A percentile compares a stretch with the other conserved stretches of the same genome.
Evolutionary conservation across 805 yeast species (phyloP).

Genomic region (Lipomyces sp.): DNA sequence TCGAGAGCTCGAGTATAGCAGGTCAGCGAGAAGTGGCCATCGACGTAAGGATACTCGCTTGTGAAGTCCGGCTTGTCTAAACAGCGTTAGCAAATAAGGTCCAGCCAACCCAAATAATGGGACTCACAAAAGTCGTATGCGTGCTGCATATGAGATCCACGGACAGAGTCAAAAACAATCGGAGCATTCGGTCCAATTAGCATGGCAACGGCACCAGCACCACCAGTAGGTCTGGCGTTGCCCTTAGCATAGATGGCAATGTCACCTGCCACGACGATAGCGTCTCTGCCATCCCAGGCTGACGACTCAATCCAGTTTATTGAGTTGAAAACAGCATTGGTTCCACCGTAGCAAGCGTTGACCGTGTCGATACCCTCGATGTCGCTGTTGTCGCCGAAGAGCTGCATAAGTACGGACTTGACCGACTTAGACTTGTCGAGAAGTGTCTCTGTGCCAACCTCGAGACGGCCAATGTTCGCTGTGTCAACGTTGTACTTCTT

Average conservation of each 20-base stretch:
- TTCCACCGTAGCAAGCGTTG: conserved; percentile 99
- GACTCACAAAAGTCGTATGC: conserved; percentile 90
- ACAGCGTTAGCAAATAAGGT: background rate
- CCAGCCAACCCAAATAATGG: background rate
- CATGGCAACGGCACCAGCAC: conserved; percentile 95
- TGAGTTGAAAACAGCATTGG: conserved; percentile 90
- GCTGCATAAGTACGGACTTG: conserved; percentile 93
- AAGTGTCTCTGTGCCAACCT: conserved; percentile 97
- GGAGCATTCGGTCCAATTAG: conserved; percentile 98
- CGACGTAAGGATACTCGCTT: conserved; percentile 94
- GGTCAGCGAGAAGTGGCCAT: conserved; percentile 91
- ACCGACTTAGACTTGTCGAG: conserved; percentile 96
- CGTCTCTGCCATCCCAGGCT: conserved; percentile 98
- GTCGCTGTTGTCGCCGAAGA: conserved; percentile 85
- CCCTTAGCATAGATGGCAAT: conserved; percentile 97
- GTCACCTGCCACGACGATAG: conserved; percentile 96
- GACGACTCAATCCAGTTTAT: conserved; percentile 95
- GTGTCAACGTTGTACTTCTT: conserved; percentile 83
- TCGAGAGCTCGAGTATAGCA: conserved; percentile 96
- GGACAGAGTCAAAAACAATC: conserved; percentile 81
- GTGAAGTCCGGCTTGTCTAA: conserved; percentile 83
- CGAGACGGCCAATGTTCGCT: conserved; percentile 84
- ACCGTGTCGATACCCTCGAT: conserved; percentile 95
- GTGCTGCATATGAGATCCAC: conserved; percentile 95
- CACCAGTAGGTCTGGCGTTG: conserved; percentile 99